phyloP scores from a whole-genome alignment of 2,329 filamentous ascomycete species.

The Pseudogymnoascus sp. region DNA sequence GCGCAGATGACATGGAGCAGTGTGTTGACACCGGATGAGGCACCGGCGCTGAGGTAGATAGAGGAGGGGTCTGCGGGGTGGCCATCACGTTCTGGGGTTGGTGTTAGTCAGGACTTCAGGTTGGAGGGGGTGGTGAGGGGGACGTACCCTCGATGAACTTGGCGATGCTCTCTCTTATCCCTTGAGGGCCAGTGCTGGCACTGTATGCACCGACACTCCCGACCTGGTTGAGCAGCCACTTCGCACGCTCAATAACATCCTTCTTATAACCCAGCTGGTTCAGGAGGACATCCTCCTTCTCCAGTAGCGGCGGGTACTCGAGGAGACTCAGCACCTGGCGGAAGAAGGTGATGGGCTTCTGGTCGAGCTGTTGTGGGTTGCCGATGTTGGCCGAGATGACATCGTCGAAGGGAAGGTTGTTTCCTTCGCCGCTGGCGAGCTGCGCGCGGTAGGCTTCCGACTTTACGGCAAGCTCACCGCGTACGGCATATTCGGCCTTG shows the following conservation, averaged over 20 bases:
- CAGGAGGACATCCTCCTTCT: constrained; percentile 73
- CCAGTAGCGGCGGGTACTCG: constrained; percentile 79
- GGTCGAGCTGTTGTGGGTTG: constrained; percentile 96
- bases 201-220: constrained; percentile 95
- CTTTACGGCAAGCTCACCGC: constrained; percentile 88
- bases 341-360: constrained; percentile 99
- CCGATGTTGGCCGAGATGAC: constrained; percentile 98
- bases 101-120: neutral
- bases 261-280: constrained; percentile 75
- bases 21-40: constrained; percentile 90
- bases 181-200: constrained; percentile 80
- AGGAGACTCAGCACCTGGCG: constrained; percentile 88
- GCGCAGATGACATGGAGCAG: constrained; percentile 85
- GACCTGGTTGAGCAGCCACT: constrained; percentile 70
- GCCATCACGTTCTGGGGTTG: constrained; percentile 66
- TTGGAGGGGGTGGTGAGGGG: neutral
- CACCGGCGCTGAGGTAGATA: constrained; percentile 87
- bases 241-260: constrained; percentile 80
- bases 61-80: constrained; percentile 72
- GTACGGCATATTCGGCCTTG: constrained; percentile 89
- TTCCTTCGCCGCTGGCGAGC: constrained; percentile 50
- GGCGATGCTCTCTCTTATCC: constrained; percentile 82
- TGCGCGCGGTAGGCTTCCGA: constrained; percentile 82
- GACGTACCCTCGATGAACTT: constrained; percentile 78
- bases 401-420: constrained; percentile 70